phyloP scores from a whole-genome alignment of 192 early-diverging fungal species.

The Rhizophagus sp. region DNA sequence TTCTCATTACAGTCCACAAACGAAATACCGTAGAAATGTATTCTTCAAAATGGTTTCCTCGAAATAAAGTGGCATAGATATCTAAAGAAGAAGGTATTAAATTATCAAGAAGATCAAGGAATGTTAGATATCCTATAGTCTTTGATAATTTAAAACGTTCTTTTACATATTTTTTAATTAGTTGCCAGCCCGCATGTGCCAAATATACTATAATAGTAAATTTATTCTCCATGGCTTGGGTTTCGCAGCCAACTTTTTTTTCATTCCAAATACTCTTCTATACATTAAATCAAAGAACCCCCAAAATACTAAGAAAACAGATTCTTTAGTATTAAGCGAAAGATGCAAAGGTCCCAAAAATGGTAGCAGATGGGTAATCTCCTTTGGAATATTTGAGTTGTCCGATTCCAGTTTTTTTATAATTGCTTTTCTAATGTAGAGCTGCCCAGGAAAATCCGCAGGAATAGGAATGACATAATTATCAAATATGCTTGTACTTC shows the following conservation, averaged over 20 bases:
- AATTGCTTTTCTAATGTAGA: too few species aligned
- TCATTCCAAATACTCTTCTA: too few species aligned
- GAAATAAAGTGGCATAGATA: too few species aligned
- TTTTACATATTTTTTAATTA: background rate
- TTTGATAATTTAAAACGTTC: conserved; percentile 1
- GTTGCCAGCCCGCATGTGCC: background rate
- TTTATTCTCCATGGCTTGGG: background rate
- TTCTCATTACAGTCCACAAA: background rate
- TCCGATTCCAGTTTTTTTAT: background rate
- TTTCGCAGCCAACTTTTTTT: background rate
- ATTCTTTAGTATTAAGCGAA: conserved; percentile 10
- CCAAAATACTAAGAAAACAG: conserved; percentile 7
- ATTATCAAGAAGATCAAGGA: background rate
- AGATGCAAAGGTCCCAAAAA: conserved; percentile 5
- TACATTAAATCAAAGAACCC: too few species aligned
- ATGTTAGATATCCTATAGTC: conserved; percentile 4
- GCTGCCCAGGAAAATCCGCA: too few species aligned
- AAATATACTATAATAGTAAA: background rate
- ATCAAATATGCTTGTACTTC: conserved; percentile 13
- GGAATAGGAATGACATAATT: too few species aligned
- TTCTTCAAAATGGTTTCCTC: too few species aligned
- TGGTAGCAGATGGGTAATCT: background rate
- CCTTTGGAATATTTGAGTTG: background rate
- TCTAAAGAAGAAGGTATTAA: too few species aligned
- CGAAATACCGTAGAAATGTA: too few species aligned